Percentiles rank a stretch among this genome's conserved stretches.
Conservation (phyloP, 768 basidiomycete species). For the Dendrothele bispora region DNA sequence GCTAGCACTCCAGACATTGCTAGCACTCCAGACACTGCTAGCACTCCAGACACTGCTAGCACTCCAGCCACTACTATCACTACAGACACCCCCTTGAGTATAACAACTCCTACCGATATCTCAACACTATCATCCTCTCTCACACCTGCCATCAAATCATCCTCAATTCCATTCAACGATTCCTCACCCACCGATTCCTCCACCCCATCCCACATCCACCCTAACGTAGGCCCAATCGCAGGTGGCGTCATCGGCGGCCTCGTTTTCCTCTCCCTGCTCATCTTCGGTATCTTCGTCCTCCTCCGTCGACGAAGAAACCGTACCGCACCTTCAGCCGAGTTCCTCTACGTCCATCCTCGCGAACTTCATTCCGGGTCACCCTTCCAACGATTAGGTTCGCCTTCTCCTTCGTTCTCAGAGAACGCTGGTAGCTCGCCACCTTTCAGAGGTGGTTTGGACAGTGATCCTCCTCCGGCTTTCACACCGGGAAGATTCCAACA, state of each 20-base stretch:
- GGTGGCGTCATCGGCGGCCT: constrained; percentile 55
- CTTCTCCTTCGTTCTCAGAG: no score
- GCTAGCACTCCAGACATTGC: neutral
- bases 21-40: neutral
- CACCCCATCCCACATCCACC: constrained; percentile 7
- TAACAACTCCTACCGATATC: neutral
- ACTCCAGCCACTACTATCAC: neutral
- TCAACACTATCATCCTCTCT: neutral
- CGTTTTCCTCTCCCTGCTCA: constrained; percentile 34
- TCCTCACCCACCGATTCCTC: constrained; percentile 1
- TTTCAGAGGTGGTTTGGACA: neutral
- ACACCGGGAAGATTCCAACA: neutral
- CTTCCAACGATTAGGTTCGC: no score
- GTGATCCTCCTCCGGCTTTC: neutral
- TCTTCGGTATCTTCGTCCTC: constrained; percentile 34
- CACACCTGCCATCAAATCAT: neutral
- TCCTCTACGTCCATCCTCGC: no score
- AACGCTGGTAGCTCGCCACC: neutral
- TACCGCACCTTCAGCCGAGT: constrained; percentile 62
- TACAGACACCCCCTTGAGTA: neutral
- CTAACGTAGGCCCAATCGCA: constrained; percentile 47
- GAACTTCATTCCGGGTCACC: no score
- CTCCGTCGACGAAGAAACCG: constrained; percentile 41
- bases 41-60: neutral
- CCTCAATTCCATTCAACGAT: neutral